These are phyloP conservation scores for Rhypophila decipiens DNA, from an alignment of 495 filamentous ascomycete genomes.

Conservation along the genomic window DNA sequence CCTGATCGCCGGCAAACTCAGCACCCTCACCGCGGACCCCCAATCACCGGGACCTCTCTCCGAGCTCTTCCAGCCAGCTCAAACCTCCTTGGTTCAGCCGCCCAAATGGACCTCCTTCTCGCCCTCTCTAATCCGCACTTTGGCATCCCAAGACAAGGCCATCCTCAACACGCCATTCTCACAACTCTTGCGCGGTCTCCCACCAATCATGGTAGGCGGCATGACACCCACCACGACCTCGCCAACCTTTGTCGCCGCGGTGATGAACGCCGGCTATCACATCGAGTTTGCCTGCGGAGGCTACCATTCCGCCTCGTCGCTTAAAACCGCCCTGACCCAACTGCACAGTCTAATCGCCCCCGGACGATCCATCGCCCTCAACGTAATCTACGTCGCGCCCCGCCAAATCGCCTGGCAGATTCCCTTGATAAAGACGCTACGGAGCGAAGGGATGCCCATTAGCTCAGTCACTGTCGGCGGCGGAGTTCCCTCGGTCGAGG, in stretches of 20 bases:
- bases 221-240: slow-evolving; percentile 91
- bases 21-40: slow-evolving; percentile 81
- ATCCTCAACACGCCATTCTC: not conserved
- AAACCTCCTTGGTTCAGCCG: not conserved
- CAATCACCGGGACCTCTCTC: too few relatives aligned
- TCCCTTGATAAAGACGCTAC: slow-evolving; percentile 68
- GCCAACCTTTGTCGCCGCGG: slow-evolving; percentile 83
- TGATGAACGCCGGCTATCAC: slow-evolving; percentile 85
- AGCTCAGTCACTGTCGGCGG: slow-evolving; percentile 86
- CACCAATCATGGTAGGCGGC: slow-evolving; percentile 83
- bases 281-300: slow-evolving; percentile 84
- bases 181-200: slow-evolving; percentile 55
- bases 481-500: slow-evolving; percentile 78
- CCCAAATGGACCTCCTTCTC: not conserved
- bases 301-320: slow-evolving; percentile 75
- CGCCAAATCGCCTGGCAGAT: slow-evolving; percentile 91
- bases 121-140: not conserved
- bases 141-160: not conserved
- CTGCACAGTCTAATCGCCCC: slow-evolving; percentile 55
- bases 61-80: too few relatives aligned
- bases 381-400: slow-evolving; percentile 88
- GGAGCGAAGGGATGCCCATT: slow-evolving; percentile 79
- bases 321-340: slow-evolving; percentile 67
- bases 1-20: too few relatives aligned
- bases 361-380: slow-evolving; percentile 81